Evolutionary conservation across 768 basidiomycete genomes (phyloP), one percentile per base, ranked within the genome.

Genomic region (Cystofilobasidium ferigula): DNA sequence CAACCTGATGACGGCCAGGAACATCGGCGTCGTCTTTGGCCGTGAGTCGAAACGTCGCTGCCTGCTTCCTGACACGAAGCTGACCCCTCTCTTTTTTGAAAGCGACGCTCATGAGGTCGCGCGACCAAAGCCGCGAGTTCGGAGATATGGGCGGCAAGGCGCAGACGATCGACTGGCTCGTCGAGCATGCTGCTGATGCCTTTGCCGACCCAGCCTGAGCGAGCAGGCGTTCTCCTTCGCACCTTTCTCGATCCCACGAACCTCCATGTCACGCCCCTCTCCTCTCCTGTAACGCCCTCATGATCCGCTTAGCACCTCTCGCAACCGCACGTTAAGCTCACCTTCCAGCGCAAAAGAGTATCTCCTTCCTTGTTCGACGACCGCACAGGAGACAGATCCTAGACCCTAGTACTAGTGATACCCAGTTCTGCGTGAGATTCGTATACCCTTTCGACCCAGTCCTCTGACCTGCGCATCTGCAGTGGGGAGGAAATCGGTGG

Each of bases 1-100:
- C 57, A 99, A 99, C 76, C 80, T 91, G 61, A 99, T 99, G 95
- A 89, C 84, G 58, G 86, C 90, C 3, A 82, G 92, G 69, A 99
- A 98, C 72, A 78, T 99, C 26, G 95, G 95, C 8, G 92, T 98
- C 35, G 93, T 99, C 47, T 97, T 98, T 77, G 95, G 95, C 71
- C 95, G 94, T 98, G 76, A 78, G 94, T 85, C 18, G 22, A 16
- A 10, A 36, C 30, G 56, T 38, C 14, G 53, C n/a, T 71, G 8
- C 18, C 62, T 61, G 73, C 32, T 30, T 22, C 47, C 20, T 24
- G 2, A 20, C 5, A 42, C 51, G 60, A 69, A 12, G 20, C 68
- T 70, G 7, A 18, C 35, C 24, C 40, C 48, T 10, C 20, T 26
- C 42, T 18, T 45, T 32, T 51, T 14, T 30, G 57, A 2, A 70